Evolutionary conservation across 805 yeast genomes (phyloP).

Genomic region (Saturnispora hagleri): DNA sequence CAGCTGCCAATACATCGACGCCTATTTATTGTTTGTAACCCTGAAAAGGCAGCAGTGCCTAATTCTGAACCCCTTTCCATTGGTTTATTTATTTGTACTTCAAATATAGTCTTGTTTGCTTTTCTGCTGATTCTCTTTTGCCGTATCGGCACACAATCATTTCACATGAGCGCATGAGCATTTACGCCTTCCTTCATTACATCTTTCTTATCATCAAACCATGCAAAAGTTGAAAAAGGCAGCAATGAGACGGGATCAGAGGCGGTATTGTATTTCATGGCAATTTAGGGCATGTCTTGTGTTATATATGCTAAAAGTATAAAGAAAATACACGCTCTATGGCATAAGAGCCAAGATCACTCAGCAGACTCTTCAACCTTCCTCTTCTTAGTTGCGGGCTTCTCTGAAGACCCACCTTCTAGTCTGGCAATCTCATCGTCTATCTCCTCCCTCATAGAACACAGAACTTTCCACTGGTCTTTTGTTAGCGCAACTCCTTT

Average conservation of each 20-base stretch:
- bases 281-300: neutral
- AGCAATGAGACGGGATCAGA: neutral
- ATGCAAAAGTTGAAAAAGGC: neutral
- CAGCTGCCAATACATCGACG: neutral
- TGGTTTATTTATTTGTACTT: neutral
- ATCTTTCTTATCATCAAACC: neutral
- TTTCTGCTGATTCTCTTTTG: no score
- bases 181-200: neutral
- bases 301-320: neutral
- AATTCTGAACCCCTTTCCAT: neutral
- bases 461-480: constrained; percentile 38
- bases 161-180: neutral
- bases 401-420: constrained; percentile 7
- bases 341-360: neutral
- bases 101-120: no score
- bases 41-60: neutral
- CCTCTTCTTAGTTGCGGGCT: constrained; percentile 6
- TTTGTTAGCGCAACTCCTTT: constrained; percentile 60
- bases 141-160: neutral
- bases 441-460: neutral
- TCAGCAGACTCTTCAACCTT: constrained; percentile 14
- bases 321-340: neutral
- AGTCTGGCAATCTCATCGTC: constrained; percentile 18
- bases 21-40: neutral
- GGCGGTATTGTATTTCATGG: neutral